These are phyloP conservation scores for Eruca vesicaria DNA, from an alignment of 441 rosid genomes.

Conservation along the genomic window DNA sequence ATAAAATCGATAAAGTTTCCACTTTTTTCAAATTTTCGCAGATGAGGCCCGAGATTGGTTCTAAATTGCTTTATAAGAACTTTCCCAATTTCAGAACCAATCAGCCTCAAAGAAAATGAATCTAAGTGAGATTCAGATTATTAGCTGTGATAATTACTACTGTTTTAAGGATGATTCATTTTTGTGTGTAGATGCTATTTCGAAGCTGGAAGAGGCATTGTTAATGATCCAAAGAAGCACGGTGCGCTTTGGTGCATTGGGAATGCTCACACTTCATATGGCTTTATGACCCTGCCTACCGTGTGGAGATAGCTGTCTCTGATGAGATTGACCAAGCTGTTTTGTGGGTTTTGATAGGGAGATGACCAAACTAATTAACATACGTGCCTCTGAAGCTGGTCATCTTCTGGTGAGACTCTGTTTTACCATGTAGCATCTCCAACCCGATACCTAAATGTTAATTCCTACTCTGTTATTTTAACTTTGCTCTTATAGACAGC, in stretches of 20 bases:
- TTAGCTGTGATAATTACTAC: too few species aligned
- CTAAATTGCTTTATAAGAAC: conserved; percentile 72
- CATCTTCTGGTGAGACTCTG: too few species aligned
- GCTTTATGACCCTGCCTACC: too few species aligned
- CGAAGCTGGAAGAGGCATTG: conserved; percentile 86
- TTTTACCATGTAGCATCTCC: too few species aligned
- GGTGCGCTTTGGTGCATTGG: conserved; percentile 79
- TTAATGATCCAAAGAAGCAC: conserved; percentile 51
- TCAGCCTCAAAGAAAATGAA: conserved; percentile 69
- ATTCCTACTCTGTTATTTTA: too few species aligned
- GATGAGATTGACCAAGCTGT: too few species aligned
- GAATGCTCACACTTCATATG: conserved; percentile 77
- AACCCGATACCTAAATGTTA: too few species aligned
- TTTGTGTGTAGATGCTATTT: conserved; percentile 56
- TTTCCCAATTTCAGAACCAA: conserved; percentile 69
- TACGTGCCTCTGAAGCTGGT: too few species aligned
- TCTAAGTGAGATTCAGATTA: conserved; percentile 42
- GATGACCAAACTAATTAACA: too few species aligned
- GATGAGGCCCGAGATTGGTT: conserved; percentile 92
- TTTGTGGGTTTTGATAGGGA: too few species aligned
- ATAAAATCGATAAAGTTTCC: neutral
- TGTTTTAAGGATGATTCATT: neutral
- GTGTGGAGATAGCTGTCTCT: too few species aligned
- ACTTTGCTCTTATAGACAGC: too few species aligned
- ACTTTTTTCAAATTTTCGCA: conserved; percentile 18